These are phyloP conservation scores for Crithidia sp. DNA, from an alignment of 208 protist species.

Conservation along the genomic window DNA sequence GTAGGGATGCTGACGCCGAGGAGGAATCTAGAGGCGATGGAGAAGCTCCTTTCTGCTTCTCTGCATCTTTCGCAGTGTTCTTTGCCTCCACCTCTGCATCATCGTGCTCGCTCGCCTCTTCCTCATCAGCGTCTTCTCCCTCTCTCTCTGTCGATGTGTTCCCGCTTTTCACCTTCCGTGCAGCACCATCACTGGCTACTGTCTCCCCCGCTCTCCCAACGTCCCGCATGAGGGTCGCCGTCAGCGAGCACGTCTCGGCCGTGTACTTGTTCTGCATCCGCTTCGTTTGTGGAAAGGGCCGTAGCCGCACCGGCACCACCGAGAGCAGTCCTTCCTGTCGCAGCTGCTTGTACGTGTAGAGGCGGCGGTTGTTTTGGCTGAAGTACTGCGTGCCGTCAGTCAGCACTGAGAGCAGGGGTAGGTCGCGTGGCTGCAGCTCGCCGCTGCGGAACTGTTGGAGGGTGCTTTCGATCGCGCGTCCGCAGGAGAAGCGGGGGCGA, in stretches of 20 bases:
- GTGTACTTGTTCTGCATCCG: conserved; percentile 84
- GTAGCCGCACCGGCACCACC: conserved; percentile 69
- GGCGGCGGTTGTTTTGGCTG: conserved; percentile 87
- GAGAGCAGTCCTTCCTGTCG: conserved; percentile 39
- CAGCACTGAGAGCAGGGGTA: conserved; percentile 80
- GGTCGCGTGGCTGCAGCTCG: conserved; percentile 54
- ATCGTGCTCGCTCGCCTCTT: neutral
- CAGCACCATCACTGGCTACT: no score
- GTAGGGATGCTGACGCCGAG: neutral
- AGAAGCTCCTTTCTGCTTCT: neutral
- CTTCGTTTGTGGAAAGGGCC: conserved; percentile 61
- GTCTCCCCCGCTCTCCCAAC: neutral
- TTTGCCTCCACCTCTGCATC: neutral
- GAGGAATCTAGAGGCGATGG: no score
- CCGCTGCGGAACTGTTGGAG: conserved; percentile 59
- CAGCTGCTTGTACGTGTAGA: conserved; percentile 89
- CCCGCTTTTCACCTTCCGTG: neutral
- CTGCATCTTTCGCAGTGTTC: neutral
- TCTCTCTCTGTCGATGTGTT: neutral
- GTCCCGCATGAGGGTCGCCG: conserved; percentile 74
- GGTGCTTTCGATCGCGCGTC: conserved; percentile 78
- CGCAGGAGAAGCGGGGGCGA: conserved; percentile 81
- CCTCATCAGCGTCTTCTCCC: neutral
- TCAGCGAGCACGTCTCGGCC: conserved; percentile 69
- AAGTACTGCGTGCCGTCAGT: conserved; percentile 63